Conservation (phyloP, 2,329 filamentous ascomycete species). For the Ceratocystis ficicola region DNA sequence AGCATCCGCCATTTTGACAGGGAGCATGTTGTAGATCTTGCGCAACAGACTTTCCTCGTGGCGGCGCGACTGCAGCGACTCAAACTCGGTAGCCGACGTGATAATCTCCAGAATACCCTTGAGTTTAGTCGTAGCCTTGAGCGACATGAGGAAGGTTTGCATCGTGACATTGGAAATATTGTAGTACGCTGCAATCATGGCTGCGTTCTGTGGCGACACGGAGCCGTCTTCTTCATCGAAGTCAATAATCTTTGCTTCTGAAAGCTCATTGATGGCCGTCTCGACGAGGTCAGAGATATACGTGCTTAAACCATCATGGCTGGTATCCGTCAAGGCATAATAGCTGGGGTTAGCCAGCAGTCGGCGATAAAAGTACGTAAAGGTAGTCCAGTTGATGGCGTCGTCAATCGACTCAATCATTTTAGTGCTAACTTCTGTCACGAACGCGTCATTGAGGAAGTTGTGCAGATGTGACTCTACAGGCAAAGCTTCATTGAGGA, state of each 20-base stretch:
- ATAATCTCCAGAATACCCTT: conserved; percentile 96
- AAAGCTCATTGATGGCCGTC: conserved; percentile 76
- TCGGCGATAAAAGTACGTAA: conserved; percentile 95
- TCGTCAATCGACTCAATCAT: conserved; percentile 93
- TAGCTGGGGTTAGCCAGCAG: conserved; percentile 92
- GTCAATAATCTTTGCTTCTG: conserved; percentile 90
- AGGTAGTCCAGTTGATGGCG: conserved; percentile 96
- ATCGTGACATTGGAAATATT: conserved; percentile 99
- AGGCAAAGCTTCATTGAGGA: conserved; percentile 87
- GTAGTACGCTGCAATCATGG: conserved; percentile 98
- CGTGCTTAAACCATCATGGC: conserved; percentile 83
- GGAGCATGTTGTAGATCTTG: conserved; percentile 85
- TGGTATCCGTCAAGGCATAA: conserved; percentile 79
- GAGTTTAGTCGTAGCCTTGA: conserved; percentile 79
- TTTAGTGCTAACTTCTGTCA: conserved; percentile 92
- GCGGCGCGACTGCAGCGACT: conserved; percentile 82
- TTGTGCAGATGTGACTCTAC: conserved; percentile 89
- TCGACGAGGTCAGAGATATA: conserved; percentile 93
- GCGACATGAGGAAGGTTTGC: conserved; percentile 91
- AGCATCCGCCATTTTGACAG: conserved; percentile 84
- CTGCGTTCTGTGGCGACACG: conserved; percentile 80
- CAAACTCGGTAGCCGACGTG: conserved; percentile 92
- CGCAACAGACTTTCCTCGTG: conserved; percentile 82
- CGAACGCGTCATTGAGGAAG: conserved; percentile 89
- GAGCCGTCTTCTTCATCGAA: conserved; percentile 88